phyloP scores from a whole-genome alignment of 148 eudicot genomes.

The Fagopyrum tataricum region DNA sequence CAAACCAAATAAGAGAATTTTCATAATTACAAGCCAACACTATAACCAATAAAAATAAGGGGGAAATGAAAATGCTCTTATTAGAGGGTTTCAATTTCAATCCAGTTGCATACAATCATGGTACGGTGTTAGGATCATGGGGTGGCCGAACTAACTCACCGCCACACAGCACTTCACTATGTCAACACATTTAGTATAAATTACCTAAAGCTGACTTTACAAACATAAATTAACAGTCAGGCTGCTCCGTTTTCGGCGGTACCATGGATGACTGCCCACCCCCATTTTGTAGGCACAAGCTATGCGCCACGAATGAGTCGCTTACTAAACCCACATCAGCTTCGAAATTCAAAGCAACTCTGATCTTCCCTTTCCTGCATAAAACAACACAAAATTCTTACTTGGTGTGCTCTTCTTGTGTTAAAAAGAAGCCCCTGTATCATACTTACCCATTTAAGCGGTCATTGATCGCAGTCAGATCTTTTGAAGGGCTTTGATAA shows the following conservation, averaged over 20 bases:
- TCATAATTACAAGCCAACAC: too few relatives aligned
- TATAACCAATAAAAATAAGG: background rate
- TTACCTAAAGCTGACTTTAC: conserved; percentile 25
- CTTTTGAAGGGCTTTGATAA: conserved; percentile 97
- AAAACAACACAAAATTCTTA: background rate
- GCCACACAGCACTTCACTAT: background rate
- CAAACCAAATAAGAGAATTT: too few relatives aligned
- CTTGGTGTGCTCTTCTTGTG: background rate
- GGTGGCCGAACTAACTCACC: conserved; percentile 5
- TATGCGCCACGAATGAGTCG: conserved; percentile 77
- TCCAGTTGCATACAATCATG: background rate
- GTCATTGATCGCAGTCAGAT: conserved; percentile 81
- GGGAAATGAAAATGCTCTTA: background rate
- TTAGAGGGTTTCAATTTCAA: background rate
- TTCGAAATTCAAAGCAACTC: conserved; percentile 72
- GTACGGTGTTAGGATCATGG: background rate
- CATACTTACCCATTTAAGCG: conserved; percentile 73
- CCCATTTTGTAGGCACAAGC: conserved; percentile 64
- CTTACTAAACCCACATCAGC: conserved; percentile 76
- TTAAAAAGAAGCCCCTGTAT: background rate
- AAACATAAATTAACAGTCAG: conserved; percentile 36
- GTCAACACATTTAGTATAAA: background rate
- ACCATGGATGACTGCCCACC: conserved; percentile 31
- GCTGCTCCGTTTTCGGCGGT: conserved; percentile 53
- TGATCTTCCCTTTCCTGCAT: conserved; percentile 52